phyloP scores from a whole-genome alignment of 495 filamentous ascomycete genomes.

The Lasiosphaeriaceae sp. region DNA sequence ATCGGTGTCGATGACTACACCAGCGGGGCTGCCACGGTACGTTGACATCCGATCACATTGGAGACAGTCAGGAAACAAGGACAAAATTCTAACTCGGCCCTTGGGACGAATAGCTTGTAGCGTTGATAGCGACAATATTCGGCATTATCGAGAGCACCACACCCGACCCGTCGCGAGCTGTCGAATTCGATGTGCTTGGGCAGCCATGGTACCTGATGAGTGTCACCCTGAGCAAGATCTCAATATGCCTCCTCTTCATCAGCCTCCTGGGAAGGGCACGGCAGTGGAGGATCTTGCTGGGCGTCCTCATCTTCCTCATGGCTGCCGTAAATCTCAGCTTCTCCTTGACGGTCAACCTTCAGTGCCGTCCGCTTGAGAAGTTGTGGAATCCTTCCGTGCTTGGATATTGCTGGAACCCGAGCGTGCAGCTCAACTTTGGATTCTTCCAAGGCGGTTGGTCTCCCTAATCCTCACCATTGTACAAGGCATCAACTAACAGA shows the following conservation, averaged over 20 bases:
- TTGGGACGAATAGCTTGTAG: slow-evolving; percentile 23
- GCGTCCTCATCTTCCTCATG: slow-evolving; percentile 27
- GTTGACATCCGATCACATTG: neutral
- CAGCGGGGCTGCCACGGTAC: slow-evolving; percentile 27
- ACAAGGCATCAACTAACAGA: neutral
- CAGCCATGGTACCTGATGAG: slow-evolving; percentile 37
- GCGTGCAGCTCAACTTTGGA: slow-evolving; percentile 32
- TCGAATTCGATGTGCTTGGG: slow-evolving; percentile 32
- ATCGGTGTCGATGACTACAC: slow-evolving; percentile 32
- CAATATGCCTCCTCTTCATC: slow-evolving; percentile 34
- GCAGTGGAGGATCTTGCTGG: slow-evolving; percentile 29
- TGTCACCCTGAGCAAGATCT: slow-evolving; percentile 33
- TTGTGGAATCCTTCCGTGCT: slow-evolving; percentile 27
- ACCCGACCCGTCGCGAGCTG: slow-evolving; percentile 17
- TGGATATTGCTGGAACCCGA: slow-evolving; percentile 29
- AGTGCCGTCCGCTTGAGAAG: slow-evolving; percentile 36
- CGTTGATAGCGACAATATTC: slow-evolving; percentile 32
- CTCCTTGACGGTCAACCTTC: slow-evolving; percentile 28
- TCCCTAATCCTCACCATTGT: neutral
- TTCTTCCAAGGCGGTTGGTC: slow-evolving; percentile 34
- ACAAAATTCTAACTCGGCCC: neutral
- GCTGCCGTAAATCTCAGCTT: slow-evolving; percentile 32
- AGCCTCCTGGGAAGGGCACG: slow-evolving; percentile 20
- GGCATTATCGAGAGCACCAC: slow-evolving; percentile 29
- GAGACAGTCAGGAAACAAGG: neutral